phyloP scores from a whole-genome alignment of 2,329 filamentous ascomycete genomes.

The Cladobotryum mycophilum region DNA sequence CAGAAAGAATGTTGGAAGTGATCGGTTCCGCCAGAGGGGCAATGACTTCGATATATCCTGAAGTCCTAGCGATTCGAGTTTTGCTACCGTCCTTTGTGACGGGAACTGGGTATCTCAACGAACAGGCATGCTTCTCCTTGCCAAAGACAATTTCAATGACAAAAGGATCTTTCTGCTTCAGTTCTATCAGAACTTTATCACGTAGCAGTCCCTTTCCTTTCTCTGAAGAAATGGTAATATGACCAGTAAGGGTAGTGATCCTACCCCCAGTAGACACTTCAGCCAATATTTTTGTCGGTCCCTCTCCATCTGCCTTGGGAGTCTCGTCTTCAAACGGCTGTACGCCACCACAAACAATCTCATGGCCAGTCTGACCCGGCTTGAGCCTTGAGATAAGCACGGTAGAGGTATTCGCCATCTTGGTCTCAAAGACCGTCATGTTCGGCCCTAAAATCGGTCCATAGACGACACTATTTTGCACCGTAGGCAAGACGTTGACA shows the following conservation, averaged over 20 bases:
- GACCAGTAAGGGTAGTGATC: slow-evolving; percentile 33
- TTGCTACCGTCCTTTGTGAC: slow-evolving; percentile 29
- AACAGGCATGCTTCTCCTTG: slow-evolving; percentile 22
- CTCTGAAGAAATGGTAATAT: slow-evolving; percentile 31
- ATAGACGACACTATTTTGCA: slow-evolving; percentile 20
- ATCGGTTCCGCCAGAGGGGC: slow-evolving; percentile 25
- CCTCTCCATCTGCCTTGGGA: slow-evolving; percentile 16
- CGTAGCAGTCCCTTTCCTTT: slow-evolving; percentile 31
- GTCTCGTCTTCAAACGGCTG: slow-evolving; percentile 16
- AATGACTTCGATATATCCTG: slow-evolving; percentile 39
- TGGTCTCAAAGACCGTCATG: slow-evolving; percentile 28
- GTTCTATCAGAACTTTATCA: slow-evolving; percentile 30
- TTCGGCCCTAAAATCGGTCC: slow-evolving; percentile 18
- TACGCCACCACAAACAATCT: slow-evolving; percentile 19
- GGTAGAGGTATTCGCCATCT: slow-evolving; percentile 19
- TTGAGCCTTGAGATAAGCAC: slow-evolving; percentile 33
- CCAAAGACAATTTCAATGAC: slow-evolving; percentile 36
- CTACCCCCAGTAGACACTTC: slow-evolving; percentile 24
- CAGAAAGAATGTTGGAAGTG: slow-evolving; percentile 18
- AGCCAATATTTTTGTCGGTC: slow-evolving; percentile 21
- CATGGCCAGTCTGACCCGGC: slow-evolving; percentile 28
- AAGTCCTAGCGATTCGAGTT: slow-evolving; percentile 37
- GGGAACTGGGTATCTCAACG: slow-evolving; percentile 35
- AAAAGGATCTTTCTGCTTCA: slow-evolving; percentile 34
- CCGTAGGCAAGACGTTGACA: slow-evolving; percentile 24